phyloP scores from a whole-genome alignment of 768 basidiomycete genomes.

The Agaricus sinodeliciosus region DNA sequence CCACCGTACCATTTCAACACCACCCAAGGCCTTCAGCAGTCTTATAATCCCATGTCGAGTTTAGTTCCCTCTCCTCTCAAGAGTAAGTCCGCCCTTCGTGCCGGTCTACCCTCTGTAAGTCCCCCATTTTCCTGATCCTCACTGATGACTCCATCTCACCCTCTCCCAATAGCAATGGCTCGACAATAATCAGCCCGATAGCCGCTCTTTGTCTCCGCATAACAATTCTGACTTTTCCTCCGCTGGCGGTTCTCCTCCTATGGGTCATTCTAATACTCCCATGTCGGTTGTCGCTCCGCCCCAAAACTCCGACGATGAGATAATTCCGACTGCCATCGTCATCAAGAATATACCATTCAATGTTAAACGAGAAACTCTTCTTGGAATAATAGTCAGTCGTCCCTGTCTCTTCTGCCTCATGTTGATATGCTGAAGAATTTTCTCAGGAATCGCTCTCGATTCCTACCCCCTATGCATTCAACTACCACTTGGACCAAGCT shows the following conservation, averaged over 20 bases:
- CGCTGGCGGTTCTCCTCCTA: constrained; percentile 76
- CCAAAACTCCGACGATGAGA: constrained; percentile 67
- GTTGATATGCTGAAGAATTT: constrained; percentile 2
- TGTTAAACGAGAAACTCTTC: constrained; percentile 91
- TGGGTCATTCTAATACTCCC: constrained; percentile 38
- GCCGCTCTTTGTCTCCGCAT: constrained; percentile 76
- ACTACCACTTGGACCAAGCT: constrained; percentile 95
- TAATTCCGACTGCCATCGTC: constrained; percentile 98
- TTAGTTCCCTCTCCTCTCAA: constrained; percentile 66
- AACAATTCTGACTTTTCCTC: constrained; percentile 89
- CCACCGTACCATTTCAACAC: constrained; percentile 68
- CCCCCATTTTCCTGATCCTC: constrained; percentile 14
- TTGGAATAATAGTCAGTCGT: constrained; percentile 88
- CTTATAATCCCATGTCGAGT: constrained; percentile 50
- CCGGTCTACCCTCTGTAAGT: constrained; percentile 70
- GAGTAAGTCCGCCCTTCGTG: constrained; percentile 57
- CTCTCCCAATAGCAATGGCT: constrained; percentile 70
- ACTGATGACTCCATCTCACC: constrained; percentile 16
- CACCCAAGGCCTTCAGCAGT: constrained; percentile 47
- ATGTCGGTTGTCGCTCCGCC: constrained; percentile 44
- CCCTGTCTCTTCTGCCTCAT: constrained; percentile 9
- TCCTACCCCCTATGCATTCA: constrained; percentile 98
- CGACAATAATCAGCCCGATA: constrained; percentile 63
- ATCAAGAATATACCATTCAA: constrained; percentile 99
- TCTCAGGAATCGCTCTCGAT: constrained; percentile 81